Evolutionary conservation across 192 early-diverging fungal species (phyloP).

Genomic region (Mycoemilia scoparia): DNA sequence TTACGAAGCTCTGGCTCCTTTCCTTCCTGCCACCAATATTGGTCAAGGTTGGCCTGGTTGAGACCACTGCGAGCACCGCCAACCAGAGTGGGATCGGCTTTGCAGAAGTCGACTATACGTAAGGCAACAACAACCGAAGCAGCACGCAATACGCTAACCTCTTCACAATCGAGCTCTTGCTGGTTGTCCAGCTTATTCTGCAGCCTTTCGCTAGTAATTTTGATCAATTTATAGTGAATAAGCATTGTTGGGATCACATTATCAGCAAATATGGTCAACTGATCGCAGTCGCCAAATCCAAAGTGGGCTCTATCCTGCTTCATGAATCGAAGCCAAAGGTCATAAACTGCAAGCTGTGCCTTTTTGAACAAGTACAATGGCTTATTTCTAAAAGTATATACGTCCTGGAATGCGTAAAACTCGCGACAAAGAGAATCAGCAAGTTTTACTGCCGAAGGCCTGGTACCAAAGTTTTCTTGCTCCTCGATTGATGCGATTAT

Average conservation of each 20-base stretch:
- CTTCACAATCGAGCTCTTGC: conserved; percentile 27
- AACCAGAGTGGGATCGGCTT: conserved; percentile 9
- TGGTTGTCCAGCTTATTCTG: conserved; percentile 24
- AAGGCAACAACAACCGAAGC: conserved; percentile 48
- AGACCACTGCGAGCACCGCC: conserved; percentile 18
- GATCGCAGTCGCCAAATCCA: conserved; percentile 42
- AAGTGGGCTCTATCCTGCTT: conserved; percentile 33
- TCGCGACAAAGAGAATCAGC: conserved; percentile 38
- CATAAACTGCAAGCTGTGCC: conserved; percentile 51
- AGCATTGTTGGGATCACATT: conserved; percentile 56
- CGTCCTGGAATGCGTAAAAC: conserved; percentile 56
- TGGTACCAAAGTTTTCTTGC: too few relatives aligned
- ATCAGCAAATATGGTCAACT: conserved; percentile 55
- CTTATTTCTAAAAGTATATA: conserved; percentile 24
- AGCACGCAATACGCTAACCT: conserved; percentile 44
- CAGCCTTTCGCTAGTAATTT: conserved; percentile 22
- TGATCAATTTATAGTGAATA: conserved; percentile 32
- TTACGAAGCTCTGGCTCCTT: conserved; percentile 44
- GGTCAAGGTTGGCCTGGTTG: conserved; percentile 33
- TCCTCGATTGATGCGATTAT: conserved; percentile 39
- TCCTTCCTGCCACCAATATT: conserved; percentile 55
- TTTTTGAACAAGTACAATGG: conserved; percentile 57
- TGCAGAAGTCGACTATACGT: conserved; percentile 27
- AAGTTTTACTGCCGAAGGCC: conserved; percentile 31
- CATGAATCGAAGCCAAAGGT: conserved; percentile 40